Conservation (phyloP, 2,329 filamentous ascomycete genomes). For the Aspergillus sp. region DNA sequence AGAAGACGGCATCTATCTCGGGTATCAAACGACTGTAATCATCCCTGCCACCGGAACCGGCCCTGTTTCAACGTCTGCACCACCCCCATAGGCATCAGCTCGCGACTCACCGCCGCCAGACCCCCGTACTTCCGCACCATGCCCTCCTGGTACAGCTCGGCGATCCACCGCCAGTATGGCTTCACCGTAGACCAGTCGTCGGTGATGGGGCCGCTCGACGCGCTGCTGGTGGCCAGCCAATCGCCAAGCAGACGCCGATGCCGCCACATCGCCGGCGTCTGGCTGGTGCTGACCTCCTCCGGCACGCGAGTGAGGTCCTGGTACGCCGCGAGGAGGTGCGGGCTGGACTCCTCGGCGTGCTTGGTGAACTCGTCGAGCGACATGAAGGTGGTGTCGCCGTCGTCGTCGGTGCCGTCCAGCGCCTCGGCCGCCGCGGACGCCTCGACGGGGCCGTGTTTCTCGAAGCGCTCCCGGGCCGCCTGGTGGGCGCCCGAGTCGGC, state of each 20-base stretch:
- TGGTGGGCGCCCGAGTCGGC: slow-evolving; percentile 57
- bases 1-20: background rate
- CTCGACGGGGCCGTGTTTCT: slow-evolving; percentile 21
- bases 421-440: background rate
- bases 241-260: slow-evolving; percentile 19
- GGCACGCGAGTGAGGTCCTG: slow-evolving; percentile 31
- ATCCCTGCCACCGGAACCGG: slow-evolving; percentile 43
- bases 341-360: slow-evolving; percentile 35
- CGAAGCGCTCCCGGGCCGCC: slow-evolving; percentile 34
- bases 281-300: slow-evolving; percentile 28
- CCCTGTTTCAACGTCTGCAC: slow-evolving; percentile 42
- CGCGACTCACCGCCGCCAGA: slow-evolving; percentile 40
- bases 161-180: slow-evolving; percentile 45
- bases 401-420: background rate
- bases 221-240: slow-evolving; percentile 4
- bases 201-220: slow-evolving; percentile 17
- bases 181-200: slow-evolving; percentile 34
- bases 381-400: slow-evolving; percentile 27
- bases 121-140: slow-evolving; percentile 42
- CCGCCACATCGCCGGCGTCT: slow-evolving; percentile 26
- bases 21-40: slow-evolving; percentile 9
- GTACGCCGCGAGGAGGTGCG: slow-evolving; percentile 31
- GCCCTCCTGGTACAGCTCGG: slow-evolving; percentile 40
- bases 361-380: slow-evolving; percentile 39
- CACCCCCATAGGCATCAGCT: slow-evolving; percentile 44